Conservation (phyloP, 805 yeast species). For the Yamadazyma akitaensis region DNA sequence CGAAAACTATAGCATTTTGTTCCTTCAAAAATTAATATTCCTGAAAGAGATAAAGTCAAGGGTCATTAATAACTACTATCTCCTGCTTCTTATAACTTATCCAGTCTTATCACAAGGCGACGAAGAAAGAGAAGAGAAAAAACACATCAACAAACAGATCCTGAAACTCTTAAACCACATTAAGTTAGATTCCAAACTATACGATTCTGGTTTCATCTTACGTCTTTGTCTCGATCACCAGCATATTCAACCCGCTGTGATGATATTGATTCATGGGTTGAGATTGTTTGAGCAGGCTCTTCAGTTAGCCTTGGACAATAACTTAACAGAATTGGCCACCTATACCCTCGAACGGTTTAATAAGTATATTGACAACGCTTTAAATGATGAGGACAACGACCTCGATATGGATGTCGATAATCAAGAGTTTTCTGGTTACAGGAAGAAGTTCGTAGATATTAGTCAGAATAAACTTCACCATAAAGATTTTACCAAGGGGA, state of each 20-base stretch:
- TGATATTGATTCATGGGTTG: conserved; percentile 62
- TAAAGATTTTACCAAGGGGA: conserved; percentile 44
- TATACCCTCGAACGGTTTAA: conserved; percentile 33
- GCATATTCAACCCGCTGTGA: conserved; percentile 63
- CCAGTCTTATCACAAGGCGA: conserved; percentile 11
- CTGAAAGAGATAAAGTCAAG: conserved; percentile 38
- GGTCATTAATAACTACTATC: conserved; percentile 64
- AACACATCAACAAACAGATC: conserved; percentile 25
- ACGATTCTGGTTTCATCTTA: conserved; percentile 72
- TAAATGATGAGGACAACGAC: conserved; percentile 5
- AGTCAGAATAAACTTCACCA: conserved; percentile 34
- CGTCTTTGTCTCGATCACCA: conserved; percentile 64
- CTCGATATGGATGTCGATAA: conserved; percentile 6
- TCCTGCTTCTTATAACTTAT: conserved; percentile 60
- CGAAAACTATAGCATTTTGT: conserved; percentile 64
- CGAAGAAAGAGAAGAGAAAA: background rate
- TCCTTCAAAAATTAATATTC: conserved; percentile 49
- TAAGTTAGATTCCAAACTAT: conserved; percentile 27
- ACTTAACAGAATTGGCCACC: conserved; percentile 53
- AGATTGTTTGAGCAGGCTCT: conserved; percentile 79
- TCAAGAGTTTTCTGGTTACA: conserved; percentile 12
- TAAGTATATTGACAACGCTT: conserved; percentile 16
- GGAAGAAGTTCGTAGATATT: conserved; percentile 30
- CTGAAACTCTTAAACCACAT: conserved; percentile 26
- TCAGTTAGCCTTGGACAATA: conserved; percentile 61